Evolutionary conservation across 2,329 filamentous ascomycete species (phyloP), one percentile per base, ranked within the genome.

Genomic region (Mollisiaceae sp.): DNA sequence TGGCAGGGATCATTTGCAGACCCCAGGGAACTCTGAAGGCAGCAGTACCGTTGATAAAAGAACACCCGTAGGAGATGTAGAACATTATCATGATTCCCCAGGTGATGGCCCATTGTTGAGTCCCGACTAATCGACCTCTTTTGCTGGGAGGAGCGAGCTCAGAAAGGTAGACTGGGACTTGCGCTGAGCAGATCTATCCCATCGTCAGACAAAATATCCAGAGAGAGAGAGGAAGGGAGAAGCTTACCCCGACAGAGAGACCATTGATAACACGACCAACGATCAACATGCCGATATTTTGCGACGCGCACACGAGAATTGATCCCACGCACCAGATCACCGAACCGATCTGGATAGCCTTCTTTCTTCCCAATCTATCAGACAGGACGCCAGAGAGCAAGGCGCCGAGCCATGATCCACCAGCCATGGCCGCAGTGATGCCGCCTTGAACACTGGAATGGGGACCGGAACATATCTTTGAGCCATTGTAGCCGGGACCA

Each of bases 41-140:
- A 1, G 83, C 79, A 0, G 82, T 76, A 12, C 86, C 84, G 0
- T 80, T 73, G 67, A 91, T 85, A 75, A 83, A 87, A 63, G 83
- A 86, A 75, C 85, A 87, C 20, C 87, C 90, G 72, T 88, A 85
- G 24, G 85, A 84, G 75, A 91, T 85, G 74, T 87, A 89, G 80
- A 89, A 91, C 86, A 90, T 90, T 77, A 89, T 87, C 67, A 90
- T 74, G 70, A 90, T 89, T 69, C 86, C 88, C 83, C 83, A 91
- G 68, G 90, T 91, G 66, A 93, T 92, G 32, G 89, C 88, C 81
- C 69, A 89, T 74, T 93, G 90, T 75, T 92, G 89, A 41, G 86
- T 84, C 55, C 89, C 87, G n/a, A 93, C 88, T 32, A 93, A 81
- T 24, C 86, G 83, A 12, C 89, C 89, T 67, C 89, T 83, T 67